Percentiles rank a stretch among this genome's conserved stretches.
Conservation (phyloP, 495 filamentous ascomycete species). For the Aspergillus conjunctus region DNA sequence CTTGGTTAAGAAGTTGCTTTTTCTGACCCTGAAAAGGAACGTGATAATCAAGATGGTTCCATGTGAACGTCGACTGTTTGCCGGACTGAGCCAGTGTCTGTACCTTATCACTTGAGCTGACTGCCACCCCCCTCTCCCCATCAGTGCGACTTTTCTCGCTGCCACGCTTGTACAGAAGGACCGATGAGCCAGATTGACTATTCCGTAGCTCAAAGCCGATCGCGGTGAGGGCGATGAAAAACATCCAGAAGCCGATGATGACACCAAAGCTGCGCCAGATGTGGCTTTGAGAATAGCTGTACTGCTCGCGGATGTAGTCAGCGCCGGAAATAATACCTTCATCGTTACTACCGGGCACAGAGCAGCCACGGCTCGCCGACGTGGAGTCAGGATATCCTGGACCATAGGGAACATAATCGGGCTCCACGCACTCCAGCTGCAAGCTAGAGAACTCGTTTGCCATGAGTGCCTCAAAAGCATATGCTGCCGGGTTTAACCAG, state of each 20-base stretch:
- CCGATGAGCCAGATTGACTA: conserved; percentile 62
- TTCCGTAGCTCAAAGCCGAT: conserved; percentile 63
- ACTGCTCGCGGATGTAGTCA: conserved; percentile 66
- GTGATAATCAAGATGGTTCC: conserved; percentile 70
- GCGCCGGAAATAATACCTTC: conserved; percentile 58
- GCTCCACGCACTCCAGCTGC: conserved; percentile 75
- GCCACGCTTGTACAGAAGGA: conserved; percentile 63
- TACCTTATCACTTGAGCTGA: conserved; percentile 24
- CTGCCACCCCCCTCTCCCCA: conserved; percentile 28
- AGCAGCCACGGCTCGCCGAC: conserved; percentile 69
- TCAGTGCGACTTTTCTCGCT: conserved; percentile 40
- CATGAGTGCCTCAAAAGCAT: conserved; percentile 87
- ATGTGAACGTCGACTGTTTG: conserved; percentile 45
- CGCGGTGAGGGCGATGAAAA: conserved; percentile 69
- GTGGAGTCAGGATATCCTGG: conserved; percentile 59
- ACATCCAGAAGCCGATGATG: conserved; percentile 71
- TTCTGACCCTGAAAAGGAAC: conserved; percentile 56
- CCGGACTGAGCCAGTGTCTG: conserved; percentile 23
- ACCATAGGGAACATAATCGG: conserved; percentile 64
- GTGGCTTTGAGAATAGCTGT: conserved; percentile 60
- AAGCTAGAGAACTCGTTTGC: conserved; percentile 84
- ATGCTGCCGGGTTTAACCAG: conserved; percentile 82
- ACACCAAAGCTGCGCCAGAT: conserved; percentile 85
- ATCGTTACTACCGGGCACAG: conserved; percentile 64
- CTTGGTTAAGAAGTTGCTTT: conserved; percentile 66